phyloP scores from a whole-genome alignment of 2,329 filamentous ascomycete species.

The Ophiostoma novo-ulmi region DNA sequence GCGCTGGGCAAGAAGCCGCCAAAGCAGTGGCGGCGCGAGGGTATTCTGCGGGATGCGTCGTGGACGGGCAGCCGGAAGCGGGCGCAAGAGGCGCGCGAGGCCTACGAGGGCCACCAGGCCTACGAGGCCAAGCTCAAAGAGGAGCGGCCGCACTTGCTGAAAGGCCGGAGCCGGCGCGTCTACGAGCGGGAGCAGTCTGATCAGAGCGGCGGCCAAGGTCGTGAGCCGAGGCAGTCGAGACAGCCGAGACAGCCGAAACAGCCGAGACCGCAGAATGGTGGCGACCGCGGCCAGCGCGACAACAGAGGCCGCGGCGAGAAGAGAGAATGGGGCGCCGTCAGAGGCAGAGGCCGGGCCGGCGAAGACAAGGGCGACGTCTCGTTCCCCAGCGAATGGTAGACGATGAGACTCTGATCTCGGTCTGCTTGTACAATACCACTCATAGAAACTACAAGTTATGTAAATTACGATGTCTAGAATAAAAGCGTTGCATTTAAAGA shows the following conservation, averaged over 20 bases:
- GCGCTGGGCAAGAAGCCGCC: slow-evolving; percentile 59
- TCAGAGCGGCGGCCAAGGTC: background rate
- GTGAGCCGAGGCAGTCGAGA: background rate
- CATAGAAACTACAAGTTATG: slow-evolving; percentile 3
- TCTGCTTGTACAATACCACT: slow-evolving; percentile 4
- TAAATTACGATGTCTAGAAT: slow-evolving; percentile 1
- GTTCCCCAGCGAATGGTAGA: slow-evolving; percentile 2
- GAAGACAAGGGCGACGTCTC: background rate
- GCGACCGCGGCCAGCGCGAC: too few species aligned
- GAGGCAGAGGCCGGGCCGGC: background rate
- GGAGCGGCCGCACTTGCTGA: background rate
- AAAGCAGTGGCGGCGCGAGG: slow-evolving; percentile 53
- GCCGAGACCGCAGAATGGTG: too few species aligned
- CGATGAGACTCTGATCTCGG: background rate
- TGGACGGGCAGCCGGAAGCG: slow-evolving; percentile 25
- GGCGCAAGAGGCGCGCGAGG: slow-evolving; percentile 11
- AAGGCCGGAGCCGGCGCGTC: background rate
- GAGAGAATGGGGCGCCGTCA: background rate
- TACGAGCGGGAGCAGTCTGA: background rate
- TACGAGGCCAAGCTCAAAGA: background rate
- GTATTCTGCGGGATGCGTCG: slow-evolving; percentile 31
- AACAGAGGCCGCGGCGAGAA: background rate
- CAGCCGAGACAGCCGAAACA: background rate
- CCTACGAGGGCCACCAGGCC: background rate
- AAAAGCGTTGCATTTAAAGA: background rate